Evolutionary conservation across 768 basidiomycete species (phyloP).

Genomic region (Strobilomyces dryophilus): DNA sequence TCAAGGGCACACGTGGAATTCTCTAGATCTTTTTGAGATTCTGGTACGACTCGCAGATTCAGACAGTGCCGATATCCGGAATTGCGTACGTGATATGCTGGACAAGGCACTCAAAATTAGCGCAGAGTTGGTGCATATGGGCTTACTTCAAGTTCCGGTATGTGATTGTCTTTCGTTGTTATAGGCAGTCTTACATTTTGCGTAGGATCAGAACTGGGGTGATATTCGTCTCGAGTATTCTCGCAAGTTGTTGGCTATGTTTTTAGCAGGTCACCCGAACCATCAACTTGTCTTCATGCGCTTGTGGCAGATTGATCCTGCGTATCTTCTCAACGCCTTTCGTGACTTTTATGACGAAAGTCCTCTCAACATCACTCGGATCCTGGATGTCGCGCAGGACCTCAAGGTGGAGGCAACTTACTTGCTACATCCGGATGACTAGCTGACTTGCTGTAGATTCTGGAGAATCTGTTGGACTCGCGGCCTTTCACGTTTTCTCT

Average conservation of each 20-base stretch:
- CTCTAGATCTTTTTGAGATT: constrained; percentile 83
- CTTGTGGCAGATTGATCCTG: constrained; percentile 87
- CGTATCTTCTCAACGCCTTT: constrained; percentile 83
- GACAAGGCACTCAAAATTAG: constrained; percentile 93
- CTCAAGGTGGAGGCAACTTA: constrained; percentile 59
- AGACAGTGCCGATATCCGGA: constrained; percentile 65
- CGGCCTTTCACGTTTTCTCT: constrained; percentile 87
- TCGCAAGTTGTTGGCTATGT: constrained; percentile 80
- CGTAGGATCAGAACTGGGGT: constrained; percentile 78
- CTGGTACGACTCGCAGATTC: constrained; percentile 76
- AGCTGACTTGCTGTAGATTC: constrained; percentile 49
- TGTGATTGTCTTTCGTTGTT: constrained; percentile 29
- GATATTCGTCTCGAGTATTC: constrained; percentile 86
- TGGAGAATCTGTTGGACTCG: constrained; percentile 88
- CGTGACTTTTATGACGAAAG: constrained; percentile 90
- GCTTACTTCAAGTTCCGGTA: constrained; percentile 85
- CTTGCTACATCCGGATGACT: background rate
- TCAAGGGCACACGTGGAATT: constrained; percentile 94
- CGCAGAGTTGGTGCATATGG: constrained; percentile 92
- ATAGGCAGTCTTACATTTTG: background rate
- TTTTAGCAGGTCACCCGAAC: constrained; percentile 88
- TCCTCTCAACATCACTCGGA: constrained; percentile 89
- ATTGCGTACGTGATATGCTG: constrained; percentile 82
- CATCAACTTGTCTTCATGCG: constrained; percentile 97
- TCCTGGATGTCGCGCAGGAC: constrained; percentile 93